Evolutionary conservation across 306 rosid genomes (phyloP).

Genomic region (Cicer bijugum): DNA sequence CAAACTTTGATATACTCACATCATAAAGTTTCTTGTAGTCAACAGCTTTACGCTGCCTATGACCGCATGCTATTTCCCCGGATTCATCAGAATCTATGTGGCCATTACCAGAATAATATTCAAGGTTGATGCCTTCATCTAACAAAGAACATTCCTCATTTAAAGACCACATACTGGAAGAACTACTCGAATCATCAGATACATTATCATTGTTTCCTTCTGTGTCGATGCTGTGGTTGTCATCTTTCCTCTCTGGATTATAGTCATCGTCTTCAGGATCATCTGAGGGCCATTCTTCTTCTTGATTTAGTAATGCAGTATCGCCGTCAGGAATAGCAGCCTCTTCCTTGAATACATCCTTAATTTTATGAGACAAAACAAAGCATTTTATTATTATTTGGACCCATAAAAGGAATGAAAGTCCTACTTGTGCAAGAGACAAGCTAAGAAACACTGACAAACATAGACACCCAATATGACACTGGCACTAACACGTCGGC

Average conservation of each 20-base stretch:
- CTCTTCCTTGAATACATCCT: slow-evolving; percentile 92
- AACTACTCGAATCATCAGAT: slow-evolving; percentile 56
- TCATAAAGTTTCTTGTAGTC: slow-evolving; percentile 78
- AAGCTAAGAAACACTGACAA: background rate
- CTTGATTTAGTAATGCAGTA: slow-evolving; percentile 57
- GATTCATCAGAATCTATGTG: slow-evolving; percentile 66
- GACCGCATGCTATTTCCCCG: slow-evolving; percentile 57
- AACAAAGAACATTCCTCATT: slow-evolving; percentile 49
- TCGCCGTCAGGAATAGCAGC: slow-evolving; percentile 70
- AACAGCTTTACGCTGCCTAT: slow-evolving; percentile 80
- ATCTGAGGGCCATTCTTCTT: slow-evolving; percentile 86
- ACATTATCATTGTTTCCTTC: slow-evolving; percentile 54
- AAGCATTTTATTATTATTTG: slow-evolving; percentile 15
- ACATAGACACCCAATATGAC: too few species aligned
- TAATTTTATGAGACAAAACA: slow-evolving; percentile 39
- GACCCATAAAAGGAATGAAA: slow-evolving; percentile 7
- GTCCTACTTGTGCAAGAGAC: background rate
- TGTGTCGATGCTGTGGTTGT: slow-evolving; percentile 46
- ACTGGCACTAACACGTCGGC: too few species aligned
- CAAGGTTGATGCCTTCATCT: slow-evolving; percentile 44
- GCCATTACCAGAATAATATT: slow-evolving; percentile 48
- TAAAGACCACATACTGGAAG: slow-evolving; percentile 55
- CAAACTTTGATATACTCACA: slow-evolving; percentile 55
- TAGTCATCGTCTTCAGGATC: slow-evolving; percentile 86
- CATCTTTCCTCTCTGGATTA: slow-evolving; percentile 70